Conservation (phyloP, 1,284 basidiomycete genomes). For the Xerocomus cyaneibrunnescens region DNA sequence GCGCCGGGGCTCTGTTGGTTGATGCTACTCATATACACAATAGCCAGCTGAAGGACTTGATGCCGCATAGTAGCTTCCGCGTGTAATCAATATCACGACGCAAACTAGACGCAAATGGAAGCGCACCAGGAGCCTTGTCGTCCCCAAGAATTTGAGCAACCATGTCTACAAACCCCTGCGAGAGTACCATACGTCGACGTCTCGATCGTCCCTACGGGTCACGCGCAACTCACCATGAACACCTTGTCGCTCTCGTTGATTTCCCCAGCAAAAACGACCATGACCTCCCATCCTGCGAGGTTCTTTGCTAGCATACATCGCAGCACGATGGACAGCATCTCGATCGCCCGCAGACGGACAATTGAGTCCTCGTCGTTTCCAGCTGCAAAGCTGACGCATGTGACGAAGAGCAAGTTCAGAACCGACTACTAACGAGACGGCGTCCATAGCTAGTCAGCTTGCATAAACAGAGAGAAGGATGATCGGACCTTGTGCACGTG, state of each 20-base stretch:
- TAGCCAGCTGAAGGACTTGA: slow-evolving; percentile 52
- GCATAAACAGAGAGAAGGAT: not conserved
- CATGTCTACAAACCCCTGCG: slow-evolving; percentile 48
- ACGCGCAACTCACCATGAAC: slow-evolving; percentile 47
- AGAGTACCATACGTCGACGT: slow-evolving; percentile 1
- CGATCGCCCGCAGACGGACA: slow-evolving; percentile 42
- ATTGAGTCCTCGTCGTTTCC: slow-evolving; percentile 35
- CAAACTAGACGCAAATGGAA: not conserved
- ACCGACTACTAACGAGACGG: slow-evolving; percentile 46
- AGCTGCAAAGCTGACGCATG: slow-evolving; percentile 39
- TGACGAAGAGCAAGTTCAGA: slow-evolving; percentile 47
- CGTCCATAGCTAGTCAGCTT: slow-evolving; percentile 11
- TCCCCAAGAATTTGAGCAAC: slow-evolving; percentile 48
- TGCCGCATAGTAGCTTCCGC: slow-evolving; percentile 49
- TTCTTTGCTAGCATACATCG: slow-evolving; percentile 53
- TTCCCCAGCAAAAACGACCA: slow-evolving; percentile 63
- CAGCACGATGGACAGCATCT: slow-evolving; percentile 48
- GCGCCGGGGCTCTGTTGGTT: slow-evolving; percentile 65
- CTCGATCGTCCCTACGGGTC: not conserved
- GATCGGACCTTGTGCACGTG: slow-evolving; percentile 44
- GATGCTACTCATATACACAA: slow-evolving; percentile 57
- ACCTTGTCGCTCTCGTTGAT: slow-evolving; percentile 54
- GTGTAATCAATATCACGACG: slow-evolving; percentile 1
- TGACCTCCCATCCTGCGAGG: slow-evolving; percentile 64
- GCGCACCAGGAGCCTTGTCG: slow-evolving; percentile 44